Percentiles rank a stretch among this genome's conserved stretches.
Conservation (phyloP, 371 early-diverging fungal species). For the Mucor irregularis region DNA sequence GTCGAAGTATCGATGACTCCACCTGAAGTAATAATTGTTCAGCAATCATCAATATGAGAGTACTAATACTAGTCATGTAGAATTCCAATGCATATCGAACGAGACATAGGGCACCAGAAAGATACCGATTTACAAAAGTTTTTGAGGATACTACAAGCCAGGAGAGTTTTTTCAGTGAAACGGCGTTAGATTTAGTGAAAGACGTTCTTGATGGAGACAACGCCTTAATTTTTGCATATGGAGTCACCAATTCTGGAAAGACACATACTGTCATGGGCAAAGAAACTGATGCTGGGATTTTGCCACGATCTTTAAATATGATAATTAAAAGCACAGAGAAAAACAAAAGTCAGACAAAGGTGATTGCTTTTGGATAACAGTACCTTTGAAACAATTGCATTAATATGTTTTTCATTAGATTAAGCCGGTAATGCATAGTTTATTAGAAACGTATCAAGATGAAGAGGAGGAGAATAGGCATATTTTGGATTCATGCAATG, state of each 20-base stretch:
- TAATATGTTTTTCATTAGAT: conserved; percentile 17
- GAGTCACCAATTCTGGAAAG: conserved; percentile 85
- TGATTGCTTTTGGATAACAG: too few species aligned
- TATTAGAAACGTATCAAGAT: conserved; percentile 34
- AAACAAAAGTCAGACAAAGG: conserved; percentile 38
- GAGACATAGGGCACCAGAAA: conserved; percentile 47
- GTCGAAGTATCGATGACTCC: conserved; percentile 48
- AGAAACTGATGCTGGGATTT: conserved; percentile 48
- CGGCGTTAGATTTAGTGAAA: conserved; percentile 56
- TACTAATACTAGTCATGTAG: neutral
- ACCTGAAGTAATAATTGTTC: conserved; percentile 29
- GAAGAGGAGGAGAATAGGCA: conserved; percentile 38
- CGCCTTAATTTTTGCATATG: conserved; percentile 70
- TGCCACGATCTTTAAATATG: conserved; percentile 61
- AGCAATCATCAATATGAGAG: neutral
- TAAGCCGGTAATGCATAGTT: conserved; percentile 48
- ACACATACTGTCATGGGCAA: conserved; percentile 69
- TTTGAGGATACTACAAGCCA: conserved; percentile 50
- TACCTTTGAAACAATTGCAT: neutral
- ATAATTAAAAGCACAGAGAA: conserved; percentile 52
- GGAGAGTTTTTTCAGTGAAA: conserved; percentile 57
- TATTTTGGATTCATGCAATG: conserved; percentile 19
- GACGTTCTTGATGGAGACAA: conserved; percentile 58
- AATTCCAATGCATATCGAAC: conserved; percentile 40
- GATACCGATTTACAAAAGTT: conserved; percentile 67